Evolutionary conservation across 306 rosid species (phyloP).

Genomic region (Glycine latifolia): DNA sequence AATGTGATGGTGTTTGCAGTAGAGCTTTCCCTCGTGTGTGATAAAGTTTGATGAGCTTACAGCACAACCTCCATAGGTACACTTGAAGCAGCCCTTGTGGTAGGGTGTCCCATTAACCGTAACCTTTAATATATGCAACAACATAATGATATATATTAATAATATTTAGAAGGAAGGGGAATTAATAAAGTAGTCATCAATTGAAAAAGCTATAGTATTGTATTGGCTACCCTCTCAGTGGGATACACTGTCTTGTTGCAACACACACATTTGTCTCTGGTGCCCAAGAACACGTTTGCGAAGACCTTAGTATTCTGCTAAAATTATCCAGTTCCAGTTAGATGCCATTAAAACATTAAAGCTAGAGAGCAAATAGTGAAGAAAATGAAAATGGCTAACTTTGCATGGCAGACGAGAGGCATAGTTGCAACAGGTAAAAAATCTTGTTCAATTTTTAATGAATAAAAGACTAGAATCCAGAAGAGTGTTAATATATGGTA

Average conservation of each 20-base stretch:
- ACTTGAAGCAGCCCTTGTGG: conserved; percentile 81
- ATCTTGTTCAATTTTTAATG: neutral
- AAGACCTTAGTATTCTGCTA: conserved; percentile 61
- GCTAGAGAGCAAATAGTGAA: neutral
- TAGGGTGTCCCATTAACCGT: conserved; percentile 65
- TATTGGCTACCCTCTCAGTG: conserved; percentile 69
- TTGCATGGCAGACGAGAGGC: neutral
- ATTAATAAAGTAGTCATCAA: neutral
- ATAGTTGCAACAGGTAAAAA: neutral
- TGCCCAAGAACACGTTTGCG: conserved; percentile 69
- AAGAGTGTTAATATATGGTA: neutral
- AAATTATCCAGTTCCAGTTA: conserved; percentile 19
- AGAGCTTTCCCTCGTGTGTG: conserved; percentile 79
- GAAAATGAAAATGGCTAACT: conserved; percentile 9
- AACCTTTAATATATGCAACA: conserved; percentile 50
- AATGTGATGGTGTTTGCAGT: conserved; percentile 88
- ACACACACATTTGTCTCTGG: conserved; percentile 76
- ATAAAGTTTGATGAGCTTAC: conserved; percentile 72
- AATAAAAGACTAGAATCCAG: neutral
- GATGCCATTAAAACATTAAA: neutral
- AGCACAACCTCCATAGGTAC: conserved; percentile 80
- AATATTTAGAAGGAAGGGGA: neutral
- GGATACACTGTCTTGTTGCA: conserved; percentile 84
- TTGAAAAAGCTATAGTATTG: neutral
- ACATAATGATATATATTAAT: neutral